These are phyloP conservation scores for Vigna nakashimae DNA, from an alignment of 306 rosid genomes.

Conservation along the genomic window DNA sequence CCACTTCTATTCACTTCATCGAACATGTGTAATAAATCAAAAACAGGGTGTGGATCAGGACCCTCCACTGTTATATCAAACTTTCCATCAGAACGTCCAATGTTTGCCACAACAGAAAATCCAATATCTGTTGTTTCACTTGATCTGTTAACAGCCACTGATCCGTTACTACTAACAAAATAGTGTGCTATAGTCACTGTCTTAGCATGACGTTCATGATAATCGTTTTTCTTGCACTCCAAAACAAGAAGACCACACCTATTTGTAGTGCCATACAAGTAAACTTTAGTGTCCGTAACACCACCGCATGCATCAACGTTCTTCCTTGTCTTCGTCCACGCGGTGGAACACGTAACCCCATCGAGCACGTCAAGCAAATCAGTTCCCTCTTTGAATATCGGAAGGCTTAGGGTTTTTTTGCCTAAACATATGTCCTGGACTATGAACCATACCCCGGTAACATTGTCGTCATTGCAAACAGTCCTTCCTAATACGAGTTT, in stretches of 20 bases:
- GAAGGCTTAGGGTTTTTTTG: no score
- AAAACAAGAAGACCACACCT: background rate
- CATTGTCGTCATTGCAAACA: no score
- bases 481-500: no score
- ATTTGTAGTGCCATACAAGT: background rate
- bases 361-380: no score
- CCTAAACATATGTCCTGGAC: no score
- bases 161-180: background rate
- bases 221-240: background rate
- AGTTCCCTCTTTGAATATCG: background rate
- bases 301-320: background rate
- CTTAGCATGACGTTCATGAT: background rate
- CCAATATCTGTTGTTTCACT: background rate
- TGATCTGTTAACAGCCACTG: background rate
- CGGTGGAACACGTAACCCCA: no score
- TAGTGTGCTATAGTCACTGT: background rate
- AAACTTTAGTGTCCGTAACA: background rate
- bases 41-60: no score
- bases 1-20: background rate
- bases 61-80: background rate
- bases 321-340: background rate
- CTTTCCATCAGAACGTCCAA: accelerated
- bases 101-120: background rate
- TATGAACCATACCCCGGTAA: no score
- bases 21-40: background rate